These are phyloP conservation scores for Aureobasidium sp. DNA, from an alignment of 2,329 filamentous ascomycete genomes.

Conservation along the genomic window DNA sequence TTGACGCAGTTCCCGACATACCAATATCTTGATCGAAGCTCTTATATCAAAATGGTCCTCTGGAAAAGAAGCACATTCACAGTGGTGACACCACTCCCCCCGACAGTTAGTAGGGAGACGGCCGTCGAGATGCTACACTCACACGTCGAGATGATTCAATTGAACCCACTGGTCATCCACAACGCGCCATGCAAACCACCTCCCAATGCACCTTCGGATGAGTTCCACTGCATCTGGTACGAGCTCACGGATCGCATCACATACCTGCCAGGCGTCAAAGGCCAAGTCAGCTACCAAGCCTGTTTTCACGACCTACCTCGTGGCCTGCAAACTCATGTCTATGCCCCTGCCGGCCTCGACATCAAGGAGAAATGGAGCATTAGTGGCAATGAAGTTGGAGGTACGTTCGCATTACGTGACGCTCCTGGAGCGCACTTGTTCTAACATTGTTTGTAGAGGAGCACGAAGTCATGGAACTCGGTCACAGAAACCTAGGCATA, in stretches of 20 bases:
- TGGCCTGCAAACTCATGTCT: slow-evolving; percentile 74
- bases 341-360: slow-evolving; percentile 72
- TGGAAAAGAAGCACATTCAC: slow-evolving; percentile 66
- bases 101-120: slow-evolving; percentile 57
- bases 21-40: background rate
- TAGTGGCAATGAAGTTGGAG: slow-evolving; percentile 63
- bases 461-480: slow-evolving; percentile 53
- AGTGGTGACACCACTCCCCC: slow-evolving; percentile 68
- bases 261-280: slow-evolving; percentile 61
- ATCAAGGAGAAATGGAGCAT: slow-evolving; percentile 73
- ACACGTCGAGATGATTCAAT: slow-evolving; percentile 75
- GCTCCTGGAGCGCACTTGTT: too few species aligned
- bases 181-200: slow-evolving; percentile 62
- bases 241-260: slow-evolving; percentile 67
- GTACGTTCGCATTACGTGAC: background rate
- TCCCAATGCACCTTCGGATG: slow-evolving; percentile 57
- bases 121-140: slow-evolving; percentile 69
- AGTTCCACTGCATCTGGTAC: slow-evolving; percentile 69
- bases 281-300: slow-evolving; percentile 68
- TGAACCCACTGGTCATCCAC: slow-evolving; percentile 74
- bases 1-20: background rate
- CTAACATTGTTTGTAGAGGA: slow-evolving; percentile 50
- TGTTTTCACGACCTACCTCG: slow-evolving; percentile 68
- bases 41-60: slow-evolving; percentile 39
- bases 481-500: slow-evolving; percentile 37